Conservation (phyloP, 2,329 filamentous ascomycete species). For the Colletotrichum paranaense region DNA sequence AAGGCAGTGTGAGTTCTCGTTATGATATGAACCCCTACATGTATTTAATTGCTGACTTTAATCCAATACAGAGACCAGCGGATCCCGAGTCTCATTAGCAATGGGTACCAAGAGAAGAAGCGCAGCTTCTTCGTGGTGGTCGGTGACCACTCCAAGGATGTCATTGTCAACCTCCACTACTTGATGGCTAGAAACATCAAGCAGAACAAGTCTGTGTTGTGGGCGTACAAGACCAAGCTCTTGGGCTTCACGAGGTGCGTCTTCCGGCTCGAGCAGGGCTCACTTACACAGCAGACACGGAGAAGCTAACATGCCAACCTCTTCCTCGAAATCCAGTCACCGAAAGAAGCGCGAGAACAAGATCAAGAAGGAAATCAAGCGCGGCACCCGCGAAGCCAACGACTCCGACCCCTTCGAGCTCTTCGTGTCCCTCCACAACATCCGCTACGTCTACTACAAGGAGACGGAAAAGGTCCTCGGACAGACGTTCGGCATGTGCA, state of each 20-base stretch:
- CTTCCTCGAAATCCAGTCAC: conserved; percentile 66
- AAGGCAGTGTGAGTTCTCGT: conserved; percentile 61
- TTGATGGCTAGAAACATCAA: conserved; percentile 94
- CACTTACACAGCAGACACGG: neutral
- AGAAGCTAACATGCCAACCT: conserved; percentile 1
- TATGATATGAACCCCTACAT: neutral
- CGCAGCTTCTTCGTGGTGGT: conserved; percentile 98
- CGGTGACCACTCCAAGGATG: conserved; percentile 93
- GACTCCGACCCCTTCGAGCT: conserved; percentile 96
- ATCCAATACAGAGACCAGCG: conserved; percentile 77
- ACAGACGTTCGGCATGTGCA: conserved; percentile 98
- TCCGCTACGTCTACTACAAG: conserved; percentile 99
- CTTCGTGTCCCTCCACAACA: conserved; percentile 95
- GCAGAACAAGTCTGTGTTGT: conserved; percentile 90
- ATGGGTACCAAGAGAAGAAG: conserved; percentile 95
- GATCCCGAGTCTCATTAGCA: conserved; percentile 90
- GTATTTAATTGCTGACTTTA: neutral
- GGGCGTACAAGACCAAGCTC: conserved; percentile 99
- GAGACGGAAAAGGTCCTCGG: conserved; percentile 99
- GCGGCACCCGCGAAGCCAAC: conserved; percentile 92
- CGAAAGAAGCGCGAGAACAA: conserved; percentile 98
- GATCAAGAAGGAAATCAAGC: conserved; percentile 98
- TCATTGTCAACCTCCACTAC: conserved; percentile 92
- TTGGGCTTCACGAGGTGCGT: conserved; percentile 80
- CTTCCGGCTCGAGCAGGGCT: neutral